Base-by-base conservation (phyloP, 2,329 filamentous ascomycete genomes). In the Moelleriella libera region DNA sequence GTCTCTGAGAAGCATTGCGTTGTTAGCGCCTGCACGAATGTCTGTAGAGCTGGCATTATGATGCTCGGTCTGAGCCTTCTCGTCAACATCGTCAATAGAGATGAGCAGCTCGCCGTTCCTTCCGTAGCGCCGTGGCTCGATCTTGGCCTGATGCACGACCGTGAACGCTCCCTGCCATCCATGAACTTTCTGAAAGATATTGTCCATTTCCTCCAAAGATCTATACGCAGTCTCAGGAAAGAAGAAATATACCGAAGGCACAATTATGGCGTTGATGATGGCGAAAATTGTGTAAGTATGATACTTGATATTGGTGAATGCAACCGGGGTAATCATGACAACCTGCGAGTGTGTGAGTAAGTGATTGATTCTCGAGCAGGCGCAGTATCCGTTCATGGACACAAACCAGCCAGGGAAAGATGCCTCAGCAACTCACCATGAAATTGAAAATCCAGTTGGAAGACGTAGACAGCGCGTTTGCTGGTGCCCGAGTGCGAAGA, bases 211-310 rank as follows among this genome's bases (percentile, higher is more conserved):
- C 59, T 83, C 79, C 21, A 83, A 70, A 2, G 72, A 76, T 41
- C 79, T 70, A 56, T 77, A 77, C 1, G 75, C 75, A 8, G 80
- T 83, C 61, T 83, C 80, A 0, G 79, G 79, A 61, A 76, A 82
- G 66, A 79, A 79, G 61, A 77, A 75, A 59, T 77, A 80, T 29
- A 78, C 67, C 3, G 63, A 65, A 0, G 76, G 76, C 0, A 79
- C 68, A 58, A 80, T 78, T 53, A 74, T 65, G 52, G 73, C 71
- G 58, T 82, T 82, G 63, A 83, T 79, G 43, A 79, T 70, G 9
- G 79, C 79, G 55, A 83, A 84, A 53, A 84, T 75, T 55, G 77
- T 74, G 60, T 83, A 82, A 0, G 78, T 82, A 55, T 76, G 67
- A 63, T 76, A 74, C 12, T 63, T 60, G 51, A 83, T 82, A 48